phyloP scores from a whole-genome alignment of 106 monocot genomes.

The Dendrobium chrysotoxum region DNA sequence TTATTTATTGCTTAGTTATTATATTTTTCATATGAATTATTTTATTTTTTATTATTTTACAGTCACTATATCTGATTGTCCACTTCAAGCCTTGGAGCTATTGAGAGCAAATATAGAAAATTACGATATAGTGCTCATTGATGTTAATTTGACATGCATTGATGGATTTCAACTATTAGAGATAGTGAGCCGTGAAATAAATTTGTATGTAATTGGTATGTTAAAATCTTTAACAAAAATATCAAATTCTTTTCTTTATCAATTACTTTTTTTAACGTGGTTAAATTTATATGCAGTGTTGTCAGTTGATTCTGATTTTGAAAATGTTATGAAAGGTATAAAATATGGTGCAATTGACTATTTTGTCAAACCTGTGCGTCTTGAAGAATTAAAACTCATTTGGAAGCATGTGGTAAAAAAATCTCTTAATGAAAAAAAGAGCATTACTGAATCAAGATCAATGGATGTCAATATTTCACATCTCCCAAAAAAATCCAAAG shows the following conservation, averaged over 20 bases:
- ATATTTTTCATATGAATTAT: not conserved
- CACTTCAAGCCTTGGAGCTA: slow-evolving; percentile 33
- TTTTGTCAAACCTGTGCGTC: slow-evolving; percentile 62
- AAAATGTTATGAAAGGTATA: slow-evolving; percentile 60
- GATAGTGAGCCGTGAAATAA: slow-evolving; percentile 49
- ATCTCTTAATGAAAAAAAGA: slow-evolving; percentile 34
- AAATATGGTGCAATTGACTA: slow-evolving; percentile 71
- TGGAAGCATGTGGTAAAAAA: slow-evolving; percentile 74
- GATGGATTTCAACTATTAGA: slow-evolving; percentile 49
- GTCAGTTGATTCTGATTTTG: slow-evolving; percentile 48
- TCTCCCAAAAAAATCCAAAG: slow-evolving; percentile 45
- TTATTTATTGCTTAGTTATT: too few species aligned
- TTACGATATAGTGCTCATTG: slow-evolving; percentile 45
- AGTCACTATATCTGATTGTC: not conserved
- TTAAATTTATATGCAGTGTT: slow-evolving; percentile 40
- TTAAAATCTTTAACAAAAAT: slow-evolving; percentile 14
- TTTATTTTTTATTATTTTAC: not conserved
- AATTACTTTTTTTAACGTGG: not conserved
- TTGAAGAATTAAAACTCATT: slow-evolving; percentile 61
- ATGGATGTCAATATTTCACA: too few species aligned
- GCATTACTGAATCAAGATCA: slow-evolving; percentile 19
- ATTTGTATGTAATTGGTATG: slow-evolving; percentile 51
- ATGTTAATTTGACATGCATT: slow-evolving; percentile 55
- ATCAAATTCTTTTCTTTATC: not conserved
- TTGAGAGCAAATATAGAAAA: slow-evolving; percentile 31